Base-by-base conservation (phyloP, 2,329 filamentous ascomycete genomes). In the Cytospora chrysosperma region DNA sequence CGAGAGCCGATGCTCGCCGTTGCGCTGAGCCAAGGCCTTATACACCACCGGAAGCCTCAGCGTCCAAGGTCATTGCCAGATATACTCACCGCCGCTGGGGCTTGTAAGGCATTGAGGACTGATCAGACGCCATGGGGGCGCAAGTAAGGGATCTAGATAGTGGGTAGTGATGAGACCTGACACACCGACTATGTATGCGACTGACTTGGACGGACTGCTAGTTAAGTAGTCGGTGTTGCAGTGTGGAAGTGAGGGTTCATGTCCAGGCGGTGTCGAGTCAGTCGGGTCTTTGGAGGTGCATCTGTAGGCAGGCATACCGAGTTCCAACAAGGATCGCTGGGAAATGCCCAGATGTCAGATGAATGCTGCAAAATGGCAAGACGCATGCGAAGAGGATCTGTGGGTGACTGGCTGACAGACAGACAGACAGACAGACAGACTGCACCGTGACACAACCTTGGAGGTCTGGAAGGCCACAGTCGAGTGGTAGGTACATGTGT, bases 11-110 rank as follows among this genome's bases (percentile, higher is more conserved):
- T 10, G 8, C 12, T n/a, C 40, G n/a, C 19, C n/a, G 40, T 17
- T 43, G 40, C 40, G 40, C 19, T 15, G 19, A 37, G 8, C 34
- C 40, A 43, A 43, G 19, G 19, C 40, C 40, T 43, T 21, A 43
- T n/a, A 21, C 21, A 43, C 6, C 40, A 43, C 40, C 6, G 51
- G 40, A 50, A 61, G 24, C 52, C n/a, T 54, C 56, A 47, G 26
- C 47, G 21, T 52, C 19, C 62, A 61, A 61, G 56, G 62, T 40
- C 40, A 49, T 61, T 37, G 51, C 62, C 26, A 63, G 56, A 61
- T 26, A 19, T 49, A 17, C 55, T 61, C 43, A 61, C 56, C 62
- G 62, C 62, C 17, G 52, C 51, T 27, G 43, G 40, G 32, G 21
- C 50, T 51, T 59, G 32, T 21, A 53, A 7, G 17, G 43, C 43